phyloP scores from a whole-genome alignment of 805 yeast genomes.

The Candida palmyrensis region DNA sequence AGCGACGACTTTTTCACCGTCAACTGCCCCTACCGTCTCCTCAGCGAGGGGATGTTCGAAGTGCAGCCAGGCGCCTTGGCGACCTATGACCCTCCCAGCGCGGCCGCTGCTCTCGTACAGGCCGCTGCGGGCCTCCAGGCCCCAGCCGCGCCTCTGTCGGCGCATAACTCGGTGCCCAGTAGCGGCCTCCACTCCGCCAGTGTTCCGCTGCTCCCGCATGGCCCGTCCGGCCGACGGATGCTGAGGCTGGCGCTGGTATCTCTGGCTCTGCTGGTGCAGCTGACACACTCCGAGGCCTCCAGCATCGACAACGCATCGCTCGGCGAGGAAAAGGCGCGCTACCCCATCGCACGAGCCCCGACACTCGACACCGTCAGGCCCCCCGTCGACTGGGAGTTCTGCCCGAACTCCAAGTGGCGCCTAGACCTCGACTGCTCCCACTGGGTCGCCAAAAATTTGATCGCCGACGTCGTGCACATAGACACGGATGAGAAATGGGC shows the following conservation, averaged over 20 bases:
- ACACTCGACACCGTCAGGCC: conserved; percentile 42
- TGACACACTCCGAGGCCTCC: neutral
- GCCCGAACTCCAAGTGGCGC: conserved; percentile 50
- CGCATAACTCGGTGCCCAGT: too few relatives aligned
- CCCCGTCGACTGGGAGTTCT: conserved; percentile 59
- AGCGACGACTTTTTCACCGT: conserved; percentile 49
- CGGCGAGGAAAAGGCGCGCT: conserved; percentile 7
- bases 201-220: too few relatives aligned
- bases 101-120: neutral
- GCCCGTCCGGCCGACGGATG: conserved; percentile 10
- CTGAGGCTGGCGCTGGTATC: too few relatives aligned
- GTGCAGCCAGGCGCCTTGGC: too few relatives aligned
- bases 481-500: conserved; percentile 85
- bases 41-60: conserved; percentile 1
- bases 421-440: conserved; percentile 56
- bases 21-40: conserved; percentile 25
- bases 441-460: conserved; percentile 56
- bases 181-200: too few relatives aligned
- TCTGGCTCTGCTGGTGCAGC: too few relatives aligned
- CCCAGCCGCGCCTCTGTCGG: neutral
- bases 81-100: neutral
- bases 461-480: conserved; percentile 49
- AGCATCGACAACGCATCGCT: conserved; percentile 4
- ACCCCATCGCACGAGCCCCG: conserved; percentile 11
- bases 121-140: neutral